phyloP scores from a whole-genome alignment of 208 protist species.

The Herpetomonas tarakana region DNA sequence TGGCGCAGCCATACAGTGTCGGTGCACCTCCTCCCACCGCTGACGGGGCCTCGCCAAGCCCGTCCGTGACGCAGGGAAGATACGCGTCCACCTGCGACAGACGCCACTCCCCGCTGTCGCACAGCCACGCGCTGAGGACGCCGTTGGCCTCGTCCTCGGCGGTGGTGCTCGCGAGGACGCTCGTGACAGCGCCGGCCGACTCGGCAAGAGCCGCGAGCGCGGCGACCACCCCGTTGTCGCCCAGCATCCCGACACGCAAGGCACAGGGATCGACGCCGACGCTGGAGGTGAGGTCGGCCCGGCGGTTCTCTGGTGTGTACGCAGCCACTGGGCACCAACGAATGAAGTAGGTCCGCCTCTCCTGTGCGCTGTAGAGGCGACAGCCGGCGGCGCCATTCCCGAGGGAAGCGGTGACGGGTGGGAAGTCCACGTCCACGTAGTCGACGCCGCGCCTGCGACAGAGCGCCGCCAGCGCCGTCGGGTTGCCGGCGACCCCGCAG shows the following conservation, averaged over 20 bases:
- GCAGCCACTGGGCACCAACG: conserved; percentile 22
- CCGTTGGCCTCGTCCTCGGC: conserved; percentile 33
- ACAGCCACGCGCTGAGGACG: conserved; percentile 49
- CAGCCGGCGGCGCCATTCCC: conserved; percentile 17
- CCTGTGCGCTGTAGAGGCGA: conserved; percentile 13
- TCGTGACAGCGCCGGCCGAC: conserved; percentile 39
- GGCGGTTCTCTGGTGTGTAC: conserved; percentile 12
- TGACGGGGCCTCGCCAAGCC: not conserved
- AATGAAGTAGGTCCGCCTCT: conserved; percentile 15
- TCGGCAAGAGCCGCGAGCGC: conserved; percentile 63
- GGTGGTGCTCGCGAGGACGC: conserved; percentile 46
- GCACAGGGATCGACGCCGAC: conserved; percentile 32
- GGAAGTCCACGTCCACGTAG: conserved; percentile 53
- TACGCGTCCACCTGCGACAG: conserved; percentile 48
- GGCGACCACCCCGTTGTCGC: conserved; percentile 46
- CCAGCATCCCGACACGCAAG: conserved; percentile 27
- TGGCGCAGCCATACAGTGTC: conserved; percentile 33
- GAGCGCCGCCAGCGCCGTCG: conserved; percentile 27
- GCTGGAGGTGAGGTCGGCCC: conserved; percentile 18
- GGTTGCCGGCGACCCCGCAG: conserved; percentile 5
- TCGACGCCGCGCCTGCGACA: conserved; percentile 35
- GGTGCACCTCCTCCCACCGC: not conserved
- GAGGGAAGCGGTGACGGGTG: conserved; percentile 38
- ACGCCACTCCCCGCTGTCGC: conserved; percentile 47
- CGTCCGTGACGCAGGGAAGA: conserved; percentile 44